These are phyloP conservation scores for Lasiosphaeria ovina DNA, from an alignment of 495 filamentous ascomycete species.

Conservation along the genomic window DNA sequence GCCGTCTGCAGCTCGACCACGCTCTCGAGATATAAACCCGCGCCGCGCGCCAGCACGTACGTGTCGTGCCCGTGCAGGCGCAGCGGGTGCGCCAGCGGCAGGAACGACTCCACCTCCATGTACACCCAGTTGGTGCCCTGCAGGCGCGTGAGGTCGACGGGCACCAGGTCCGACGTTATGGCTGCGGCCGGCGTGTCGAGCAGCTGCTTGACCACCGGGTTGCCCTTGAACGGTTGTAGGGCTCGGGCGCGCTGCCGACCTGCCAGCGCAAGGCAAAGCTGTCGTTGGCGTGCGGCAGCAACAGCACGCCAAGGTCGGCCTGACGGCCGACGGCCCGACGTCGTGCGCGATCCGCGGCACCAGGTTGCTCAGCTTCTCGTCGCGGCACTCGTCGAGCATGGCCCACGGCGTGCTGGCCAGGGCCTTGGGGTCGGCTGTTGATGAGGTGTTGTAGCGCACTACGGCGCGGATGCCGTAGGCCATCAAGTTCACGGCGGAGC, in stretches of 20 bases:
- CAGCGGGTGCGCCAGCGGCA: conserved; percentile 45
- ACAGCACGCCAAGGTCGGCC: conserved; percentile 25
- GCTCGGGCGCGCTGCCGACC: conserved; percentile 23
- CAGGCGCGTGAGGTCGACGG: conserved; percentile 1
- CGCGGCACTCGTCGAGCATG: conserved; percentile 39
- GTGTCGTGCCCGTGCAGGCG: conserved; percentile 62
- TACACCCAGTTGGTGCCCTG: conserved; percentile 4
- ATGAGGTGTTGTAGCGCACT: conserved; percentile 51
- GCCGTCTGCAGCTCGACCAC: conserved; percentile 40
- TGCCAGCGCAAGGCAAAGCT: conserved; percentile 11
- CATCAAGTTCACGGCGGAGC: conserved; percentile 38
- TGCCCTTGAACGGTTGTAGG: conserved; percentile 25
- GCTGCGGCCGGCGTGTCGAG: background rate
- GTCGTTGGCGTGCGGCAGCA: conserved; percentile 6
- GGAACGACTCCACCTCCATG: conserved; percentile 27
- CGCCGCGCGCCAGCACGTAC: conserved; percentile 47
- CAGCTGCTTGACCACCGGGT: conserved; percentile 21
- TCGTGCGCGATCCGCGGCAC: conserved; percentile 42
- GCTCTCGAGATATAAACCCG: conserved; percentile 14
- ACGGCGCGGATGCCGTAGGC: conserved; percentile 46
- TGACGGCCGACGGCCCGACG: conserved; percentile 25
- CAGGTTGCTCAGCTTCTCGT: conserved; percentile 38
- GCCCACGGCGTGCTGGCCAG: conserved; percentile 27
- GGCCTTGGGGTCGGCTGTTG: conserved; percentile 24
- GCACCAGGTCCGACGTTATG: background rate